These are phyloP conservation scores for Beta macrorhiza DNA, from an alignment of 179 eudicot genomes.

Conservation along the genomic window DNA sequence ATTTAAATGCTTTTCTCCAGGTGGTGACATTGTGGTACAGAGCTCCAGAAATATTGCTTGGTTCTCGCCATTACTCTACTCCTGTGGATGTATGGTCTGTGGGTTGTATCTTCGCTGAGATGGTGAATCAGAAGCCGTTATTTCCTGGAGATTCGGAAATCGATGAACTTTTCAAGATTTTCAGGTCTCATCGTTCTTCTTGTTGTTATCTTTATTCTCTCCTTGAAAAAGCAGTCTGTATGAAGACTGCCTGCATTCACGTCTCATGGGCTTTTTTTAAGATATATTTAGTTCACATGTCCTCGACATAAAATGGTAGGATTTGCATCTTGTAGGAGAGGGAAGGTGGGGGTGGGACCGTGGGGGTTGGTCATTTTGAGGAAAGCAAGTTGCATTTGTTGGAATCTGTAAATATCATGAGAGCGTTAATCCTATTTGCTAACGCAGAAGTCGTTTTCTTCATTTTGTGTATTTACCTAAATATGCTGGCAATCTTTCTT, in stretches of 20 bases:
- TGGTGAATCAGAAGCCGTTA: constrained; percentile 86
- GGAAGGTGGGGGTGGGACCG: neutral
- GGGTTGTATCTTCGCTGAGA: constrained; percentile 68
- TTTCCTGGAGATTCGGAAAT: constrained; percentile 98
- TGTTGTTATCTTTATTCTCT: neutral
- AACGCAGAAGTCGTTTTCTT: neutral
- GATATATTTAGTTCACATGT: constrained; percentile 9
- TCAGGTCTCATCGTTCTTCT: constrained; percentile 56
- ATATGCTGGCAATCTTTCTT: neutral
- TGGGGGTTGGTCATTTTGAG: neutral
- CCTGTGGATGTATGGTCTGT: constrained; percentile 57
- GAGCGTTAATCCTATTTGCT: neutral
- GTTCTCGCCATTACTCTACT: constrained; percentile 52
- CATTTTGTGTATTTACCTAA: neutral
- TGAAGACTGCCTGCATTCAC: neutral
- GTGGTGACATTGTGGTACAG: constrained; percentile 59
- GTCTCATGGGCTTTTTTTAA: neutral
- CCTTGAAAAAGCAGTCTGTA: too few species aligned
- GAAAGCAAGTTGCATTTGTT: neutral
- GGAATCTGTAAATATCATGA: neutral
- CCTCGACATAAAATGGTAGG: neutral
- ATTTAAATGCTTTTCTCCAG: constrained; percentile 26
- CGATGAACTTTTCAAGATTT: constrained; percentile 86
- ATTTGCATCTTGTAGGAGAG: too few species aligned
- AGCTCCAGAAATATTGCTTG: constrained; percentile 54